Evolutionary conservation across 768 basidiomycete genomes (phyloP), one percentile per base, ranked within the genome.

Genomic region (Leccinum subtestaceum): DNA sequence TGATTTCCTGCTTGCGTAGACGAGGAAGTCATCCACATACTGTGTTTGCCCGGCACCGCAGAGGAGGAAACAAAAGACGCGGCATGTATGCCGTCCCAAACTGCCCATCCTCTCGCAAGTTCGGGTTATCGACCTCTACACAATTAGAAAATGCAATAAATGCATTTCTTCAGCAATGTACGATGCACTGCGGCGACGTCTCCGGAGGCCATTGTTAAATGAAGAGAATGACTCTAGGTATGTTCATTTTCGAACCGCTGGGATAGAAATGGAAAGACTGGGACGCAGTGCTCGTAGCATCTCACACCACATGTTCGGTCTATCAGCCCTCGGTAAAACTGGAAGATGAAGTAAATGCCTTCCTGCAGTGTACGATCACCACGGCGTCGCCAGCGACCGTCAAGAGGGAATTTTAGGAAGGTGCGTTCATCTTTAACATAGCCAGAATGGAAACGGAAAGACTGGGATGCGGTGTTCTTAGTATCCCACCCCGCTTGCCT

Each of bases 11-110:
- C 1, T 43, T 32, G 5, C 6, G n/a, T 23, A 73, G 72, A 73
- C 2, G 72, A 73, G 43, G 64, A 70, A 4, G 60, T 72, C 11
- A 31, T 60, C 9, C 50, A 34, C 1, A 8, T 56, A 3, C 59
- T 72, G 25, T 66, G 40, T 15, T 49, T 60, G 1, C 38, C 57
- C 1, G 40, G 47, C 12, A 38, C 34, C 2, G 25, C 52, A 13
- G 12, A 47, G 13, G 64, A 65, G 23, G 59, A 56, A 17, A 21
- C 7, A 1, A 52, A 47, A 8, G 27, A 40, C 11, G 21, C 6
- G 2, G 10, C 5, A 12, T 34, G 13, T 49, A 9, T 47, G 63
- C 55, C n/a, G 0, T 17, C 55, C 10, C 48, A 13, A 38, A 1
- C 4, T 5, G 2, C 19, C 40, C 40, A n/a, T 4, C 46, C 55